Conservation (phyloP, 2,329 filamentous ascomycete genomes). For the Ophiostoma himal-ulmi region DNA sequence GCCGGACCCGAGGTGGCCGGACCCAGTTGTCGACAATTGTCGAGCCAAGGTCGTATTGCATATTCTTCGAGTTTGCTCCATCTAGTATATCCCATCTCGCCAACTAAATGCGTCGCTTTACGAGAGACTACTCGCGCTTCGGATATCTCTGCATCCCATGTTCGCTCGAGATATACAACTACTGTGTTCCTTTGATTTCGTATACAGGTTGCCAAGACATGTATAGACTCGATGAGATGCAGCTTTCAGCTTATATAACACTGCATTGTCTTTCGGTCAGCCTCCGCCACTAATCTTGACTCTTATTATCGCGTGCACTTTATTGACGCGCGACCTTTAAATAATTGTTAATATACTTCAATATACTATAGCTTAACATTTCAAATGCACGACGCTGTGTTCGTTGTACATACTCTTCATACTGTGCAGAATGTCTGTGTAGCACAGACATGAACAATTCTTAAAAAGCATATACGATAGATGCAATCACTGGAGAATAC, state of each 20-base stretch:
- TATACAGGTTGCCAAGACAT: neutral
- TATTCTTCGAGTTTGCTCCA: neutral
- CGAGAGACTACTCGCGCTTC: neutral
- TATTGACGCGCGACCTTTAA: neutral
- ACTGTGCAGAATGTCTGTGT: neutral
- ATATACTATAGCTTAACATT: neutral
- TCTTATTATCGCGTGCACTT: neutral
- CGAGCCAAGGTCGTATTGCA: neutral
- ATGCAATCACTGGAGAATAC: neutral
- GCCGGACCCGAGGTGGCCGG: neutral
- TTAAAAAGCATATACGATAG: neutral
- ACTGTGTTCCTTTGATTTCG: neutral
- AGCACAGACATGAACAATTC: neutral
- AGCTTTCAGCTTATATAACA: neutral
- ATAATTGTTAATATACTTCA: neutral
- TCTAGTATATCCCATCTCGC: neutral
- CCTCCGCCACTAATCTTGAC: neutral
- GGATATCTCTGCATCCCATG: neutral
- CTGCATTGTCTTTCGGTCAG: neutral
- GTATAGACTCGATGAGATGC: neutral
- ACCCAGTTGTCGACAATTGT: neutral
- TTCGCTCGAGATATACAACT: neutral
- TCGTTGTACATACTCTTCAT: neutral
- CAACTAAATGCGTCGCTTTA: neutral
- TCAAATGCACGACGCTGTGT: neutral